phyloP scores from a whole-genome alignment of 2,329 filamentous ascomycete species.

The Graphium sp. region DNA sequence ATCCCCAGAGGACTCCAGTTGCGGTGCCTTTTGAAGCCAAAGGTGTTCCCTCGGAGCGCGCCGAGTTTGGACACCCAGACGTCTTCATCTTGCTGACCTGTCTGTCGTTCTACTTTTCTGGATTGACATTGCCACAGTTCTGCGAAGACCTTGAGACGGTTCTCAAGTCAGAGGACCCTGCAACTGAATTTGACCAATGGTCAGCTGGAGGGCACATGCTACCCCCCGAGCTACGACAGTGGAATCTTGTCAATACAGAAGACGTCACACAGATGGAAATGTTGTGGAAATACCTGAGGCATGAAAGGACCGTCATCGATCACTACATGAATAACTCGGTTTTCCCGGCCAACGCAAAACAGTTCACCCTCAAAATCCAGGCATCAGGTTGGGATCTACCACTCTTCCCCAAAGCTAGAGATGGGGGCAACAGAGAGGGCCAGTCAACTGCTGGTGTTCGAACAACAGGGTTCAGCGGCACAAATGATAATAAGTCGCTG shows the following conservation, averaged over 20 bases:
- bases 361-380: slow-evolving; percentile 46
- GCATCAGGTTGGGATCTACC: slow-evolving; percentile 54
- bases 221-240: slow-evolving; percentile 28
- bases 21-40: slow-evolving; percentile 54
- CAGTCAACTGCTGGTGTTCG: slow-evolving; percentile 9
- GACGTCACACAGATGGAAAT: slow-evolving; percentile 30
- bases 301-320: slow-evolving; percentile 33
- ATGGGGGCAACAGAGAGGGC: too few species aligned
- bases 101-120: slow-evolving; percentile 50
- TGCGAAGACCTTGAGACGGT: slow-evolving; percentile 30
- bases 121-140: slow-evolving; percentile 30
- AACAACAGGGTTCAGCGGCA: slow-evolving; percentile 57
- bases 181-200: slow-evolving; percentile 36
- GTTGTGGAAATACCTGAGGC: slow-evolving; percentile 31
- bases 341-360: slow-evolving; percentile 46
- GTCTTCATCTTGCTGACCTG: slow-evolving; percentile 48
- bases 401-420: slow-evolving; percentile 18
- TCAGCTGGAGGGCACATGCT: slow-evolving; percentile 19
- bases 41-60: slow-evolving; percentile 40
- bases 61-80: slow-evolving; percentile 54
- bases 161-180: slow-evolving; percentile 36
- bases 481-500: slow-evolving; percentile 45
- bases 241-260: slow-evolving; percentile 41
- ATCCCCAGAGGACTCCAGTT: slow-evolving; percentile 35
- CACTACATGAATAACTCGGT: slow-evolving; percentile 47